These are phyloP conservation scores for Microcyclospora tardicrescens DNA, from an alignment of 2,329 filamentous ascomycete species.

Conservation along the genomic window DNA sequence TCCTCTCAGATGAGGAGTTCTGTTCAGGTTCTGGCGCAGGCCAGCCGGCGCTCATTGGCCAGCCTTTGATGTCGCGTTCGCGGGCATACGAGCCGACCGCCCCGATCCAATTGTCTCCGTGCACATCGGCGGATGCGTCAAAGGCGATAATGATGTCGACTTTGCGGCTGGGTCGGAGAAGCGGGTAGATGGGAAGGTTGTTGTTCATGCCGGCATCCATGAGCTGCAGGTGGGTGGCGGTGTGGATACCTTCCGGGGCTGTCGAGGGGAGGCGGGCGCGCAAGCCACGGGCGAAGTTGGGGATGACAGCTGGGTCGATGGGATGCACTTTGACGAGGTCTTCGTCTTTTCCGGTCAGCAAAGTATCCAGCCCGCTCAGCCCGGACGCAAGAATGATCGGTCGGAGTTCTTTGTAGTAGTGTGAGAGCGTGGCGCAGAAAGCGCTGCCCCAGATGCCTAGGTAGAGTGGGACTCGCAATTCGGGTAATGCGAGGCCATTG, in stretches of 20 bases:
- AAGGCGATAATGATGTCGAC: constrained; percentile 88
- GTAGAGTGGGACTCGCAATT: constrained; percentile 68
- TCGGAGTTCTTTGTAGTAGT: constrained; percentile 91
- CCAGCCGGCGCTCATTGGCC: constrained; percentile 94
- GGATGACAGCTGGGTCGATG: constrained; percentile 79
- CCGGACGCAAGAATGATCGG: constrained; percentile 65
- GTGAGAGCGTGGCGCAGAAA: constrained; percentile 87
- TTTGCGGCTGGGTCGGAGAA: constrained; percentile 74
- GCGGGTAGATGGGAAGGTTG: constrained; percentile 88
- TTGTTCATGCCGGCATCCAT: constrained; percentile 99
- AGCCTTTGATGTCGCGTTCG: constrained; percentile 82
- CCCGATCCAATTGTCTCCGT: constrained; percentile 89
- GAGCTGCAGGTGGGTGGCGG: constrained; percentile 47
- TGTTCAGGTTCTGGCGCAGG: constrained; percentile 41
- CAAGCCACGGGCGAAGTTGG: constrained; percentile 81
- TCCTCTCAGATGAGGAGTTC: no score
- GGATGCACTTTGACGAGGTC: constrained; percentile 87
- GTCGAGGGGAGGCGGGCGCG: constrained; percentile 59
- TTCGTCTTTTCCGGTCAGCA: constrained; percentile 70
- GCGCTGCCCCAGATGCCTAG: constrained; percentile 95
- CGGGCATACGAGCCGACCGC: constrained; percentile 86
- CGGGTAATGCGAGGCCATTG: constrained; percentile 62
- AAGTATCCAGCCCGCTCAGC: constrained; percentile 60
- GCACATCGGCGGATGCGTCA: constrained; percentile 86
- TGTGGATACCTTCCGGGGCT: constrained; percentile 64